Percentiles rank a stretch among this genome's conserved stretches.
phyloP scores from a whole-genome alignment of 2,329 filamentous ascomycete genomes.

The Verticillium longisporum region DNA sequence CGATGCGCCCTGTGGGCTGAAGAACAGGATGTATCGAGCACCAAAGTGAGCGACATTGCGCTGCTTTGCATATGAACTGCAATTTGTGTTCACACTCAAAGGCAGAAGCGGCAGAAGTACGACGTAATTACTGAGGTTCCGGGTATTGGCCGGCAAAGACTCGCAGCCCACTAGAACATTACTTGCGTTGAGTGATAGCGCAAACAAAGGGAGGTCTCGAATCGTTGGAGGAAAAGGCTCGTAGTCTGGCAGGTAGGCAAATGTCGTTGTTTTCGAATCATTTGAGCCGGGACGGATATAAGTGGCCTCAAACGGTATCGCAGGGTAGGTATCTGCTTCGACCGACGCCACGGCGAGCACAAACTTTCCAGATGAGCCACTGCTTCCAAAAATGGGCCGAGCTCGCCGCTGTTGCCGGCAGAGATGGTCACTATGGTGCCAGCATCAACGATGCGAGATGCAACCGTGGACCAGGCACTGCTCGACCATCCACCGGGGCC shows the following conservation, averaged over 20 bases:
- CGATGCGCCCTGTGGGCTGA: neutral
- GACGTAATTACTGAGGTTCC: slow-evolving; percentile 31
- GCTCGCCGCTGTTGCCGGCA: slow-evolving; percentile 32
- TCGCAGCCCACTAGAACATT: slow-evolving; percentile 27
- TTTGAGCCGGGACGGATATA: neutral
- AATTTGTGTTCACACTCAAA: neutral
- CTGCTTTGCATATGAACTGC: neutral
- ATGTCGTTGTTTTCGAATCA: neutral
- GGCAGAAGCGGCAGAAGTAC: slow-evolving; percentile 22
- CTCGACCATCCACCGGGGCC: slow-evolving; percentile 17
- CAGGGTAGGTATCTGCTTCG: slow-evolving; percentile 13
- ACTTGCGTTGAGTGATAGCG: slow-evolving; percentile 14
- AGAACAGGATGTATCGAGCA: slow-evolving; percentile 2
- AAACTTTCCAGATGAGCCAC: slow-evolving; percentile 30
- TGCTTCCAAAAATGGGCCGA: slow-evolving; percentile 30
- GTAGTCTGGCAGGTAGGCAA: slow-evolving; percentile 4
- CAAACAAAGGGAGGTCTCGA: slow-evolving; percentile 15
- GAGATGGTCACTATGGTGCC: slow-evolving; percentile 32
- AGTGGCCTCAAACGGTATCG: slow-evolving; percentile 6
- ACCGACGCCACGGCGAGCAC: slow-evolving; percentile 36
- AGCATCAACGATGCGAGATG: slow-evolving; percentile 30
- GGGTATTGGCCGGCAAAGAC: slow-evolving; percentile 23
- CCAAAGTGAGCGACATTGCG: neutral
- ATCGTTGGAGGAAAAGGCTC: slow-evolving; percentile 2
- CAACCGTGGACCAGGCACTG: slow-evolving; percentile 23